Base-by-base conservation (phyloP, 768 basidiomycete species). In the Lyophyllum atratum region DNA sequence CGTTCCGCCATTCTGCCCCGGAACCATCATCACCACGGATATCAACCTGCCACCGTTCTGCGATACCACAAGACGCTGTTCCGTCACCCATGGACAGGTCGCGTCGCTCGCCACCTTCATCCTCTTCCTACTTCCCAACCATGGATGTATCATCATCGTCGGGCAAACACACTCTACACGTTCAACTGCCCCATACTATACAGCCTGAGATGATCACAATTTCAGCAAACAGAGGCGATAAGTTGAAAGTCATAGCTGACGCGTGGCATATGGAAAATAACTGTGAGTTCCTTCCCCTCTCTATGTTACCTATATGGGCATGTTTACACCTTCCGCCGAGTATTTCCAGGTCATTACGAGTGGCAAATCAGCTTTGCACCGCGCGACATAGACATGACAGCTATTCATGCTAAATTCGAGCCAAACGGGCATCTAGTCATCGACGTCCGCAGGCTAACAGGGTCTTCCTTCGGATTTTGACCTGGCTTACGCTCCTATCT, bases 151-250 rank as follows among this genome's bases (percentile, higher is more conserved):
- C 74, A 40, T 75, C 79, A 47, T 77, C 77, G 21, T 56, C 67
- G 5, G 59, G 65, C 28, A 70, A 65, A 57, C 76, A 86, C 67
- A 76, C 70, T 4, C 68, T 85, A n/a, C 72, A 72, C 26, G 80
- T 85, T 14, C 69, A 68, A 42, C 77, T 86, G 12, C 83, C 84
- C 9, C 64, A 70, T 47, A 70, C 71, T 10, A 79, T 81, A 44
- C 67, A 76, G 60, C 78, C 82, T 14, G 85, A 86, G 65, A 86
- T 86, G 85, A 82, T 86, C 25, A 86, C 84, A 4, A 78, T 86
- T 47, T 78, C 78, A 31, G 85, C 81, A 42, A 84, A 84, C 66
- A 81, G 78, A 62, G 85, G 84, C 4, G 81, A 85, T 65, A 79
- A 76, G 62, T 67, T 86, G 52, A 74, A 77, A 54, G 76, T 86